Evolutionary conservation across 805 yeast genomes (phyloP), one percentile per base, ranked within the genome.

Genomic region (Metschnikowia cubensis): DNA sequence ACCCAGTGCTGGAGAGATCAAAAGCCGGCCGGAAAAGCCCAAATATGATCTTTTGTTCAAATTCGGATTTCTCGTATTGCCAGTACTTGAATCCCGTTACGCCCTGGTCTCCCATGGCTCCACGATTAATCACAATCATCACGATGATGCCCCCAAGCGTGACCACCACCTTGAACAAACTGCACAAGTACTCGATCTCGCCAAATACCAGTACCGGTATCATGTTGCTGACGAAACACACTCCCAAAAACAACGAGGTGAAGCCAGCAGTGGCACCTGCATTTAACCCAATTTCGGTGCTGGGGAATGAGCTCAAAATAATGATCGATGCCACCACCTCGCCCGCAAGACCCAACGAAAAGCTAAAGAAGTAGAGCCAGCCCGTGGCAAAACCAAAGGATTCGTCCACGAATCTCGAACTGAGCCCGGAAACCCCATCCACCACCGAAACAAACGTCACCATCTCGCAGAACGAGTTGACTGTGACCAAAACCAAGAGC

Each of bases 271-370:
- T 59, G 6, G 81, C 70, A 0, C 82, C 74, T 11, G 59, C 60
- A 41, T 59, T 68, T 6, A 75, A 72, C 0, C 84, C 77, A 8
- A 83, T 70, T n/a, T 79, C 60, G 39, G 86, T 67, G 37, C 73
- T 62, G 1, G 82, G 77, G 61, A 82, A 89, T 60, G 82, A 89
- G 41, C 86, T 78, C 40, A 89, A 67, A 83, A 88, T 79, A 31
- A 89, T 83, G 0, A 89, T 81, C 17, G 88, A 85, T 0, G 95
- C 95, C 11, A 89, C 85, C 3, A 89, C 76, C 60, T 88, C 96
- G 0, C 91, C 81, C 0, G 96, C 90, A 52, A 87, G 69, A 0
- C 89, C 89, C 44, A 86, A 68, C 14, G 85, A 76, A 62, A 85
- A 87, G 49, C 88, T 81, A 15, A 84, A 62, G 81, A 89, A 87